These are phyloP conservation scores for Phylloporus scabripes DNA, from an alignment of 768 basidiomycete genomes.

Conservation along the genomic window DNA sequence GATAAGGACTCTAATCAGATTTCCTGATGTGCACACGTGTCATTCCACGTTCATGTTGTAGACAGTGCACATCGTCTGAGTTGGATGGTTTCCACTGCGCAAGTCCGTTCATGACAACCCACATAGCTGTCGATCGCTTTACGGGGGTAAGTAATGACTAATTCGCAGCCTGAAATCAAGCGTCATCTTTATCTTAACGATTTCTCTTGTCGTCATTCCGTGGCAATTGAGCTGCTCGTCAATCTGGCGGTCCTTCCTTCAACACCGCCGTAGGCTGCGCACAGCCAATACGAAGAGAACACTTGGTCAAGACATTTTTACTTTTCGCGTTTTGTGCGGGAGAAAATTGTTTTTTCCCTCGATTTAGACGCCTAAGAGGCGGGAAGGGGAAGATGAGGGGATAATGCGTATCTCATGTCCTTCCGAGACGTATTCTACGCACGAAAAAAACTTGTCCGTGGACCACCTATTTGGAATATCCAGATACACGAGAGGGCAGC, in stretches of 20 bases:
- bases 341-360: not conserved
- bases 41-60: constrained; percentile 9
- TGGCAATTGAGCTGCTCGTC: constrained; percentile 15
- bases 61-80: not conserved
- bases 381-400: constrained; percentile 20
- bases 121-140: constrained; percentile 16
- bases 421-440: not conserved
- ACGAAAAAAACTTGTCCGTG: constrained; percentile 1
- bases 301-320: not conserved
- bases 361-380: not conserved
- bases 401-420: constrained; percentile 17
- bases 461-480: constrained; percentile 11
- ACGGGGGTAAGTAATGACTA: constrained; percentile 18
- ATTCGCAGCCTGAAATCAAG: constrained; percentile 14
- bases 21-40: constrained; percentile 15
- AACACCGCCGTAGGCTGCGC: not conserved
- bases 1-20: constrained; percentile 21
- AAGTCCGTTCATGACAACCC: no score
- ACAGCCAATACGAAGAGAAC: not conserved
- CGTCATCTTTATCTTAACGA: constrained; percentile 30
- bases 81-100: no score
- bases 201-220: constrained; percentile 22
- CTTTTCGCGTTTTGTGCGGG: not conserved
- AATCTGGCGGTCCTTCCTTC: not conserved
- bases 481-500: constrained; percentile 2